Evolutionary conservation across 1,139 yeast species (phyloP).

Genomic region (Suhomyces yuchorum): DNA sequence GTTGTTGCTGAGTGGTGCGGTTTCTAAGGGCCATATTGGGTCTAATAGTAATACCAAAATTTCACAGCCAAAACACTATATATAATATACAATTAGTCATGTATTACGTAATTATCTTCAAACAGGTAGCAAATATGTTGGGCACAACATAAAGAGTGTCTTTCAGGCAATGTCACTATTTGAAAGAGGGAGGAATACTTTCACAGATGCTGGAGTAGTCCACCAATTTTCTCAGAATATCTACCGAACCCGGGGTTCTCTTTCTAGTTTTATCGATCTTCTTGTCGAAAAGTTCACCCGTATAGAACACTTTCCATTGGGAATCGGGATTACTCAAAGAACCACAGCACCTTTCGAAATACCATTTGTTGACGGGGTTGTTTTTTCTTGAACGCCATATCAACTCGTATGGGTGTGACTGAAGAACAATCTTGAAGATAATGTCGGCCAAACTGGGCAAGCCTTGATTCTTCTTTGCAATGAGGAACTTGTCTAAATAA

Average conservation of each 20-base stretch:
- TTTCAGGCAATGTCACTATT: too few relatives aligned
- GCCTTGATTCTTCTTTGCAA: conserved; percentile 79
- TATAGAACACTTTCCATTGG: conserved; percentile 70
- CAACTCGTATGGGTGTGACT: conserved; percentile 69
- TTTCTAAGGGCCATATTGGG: background rate
- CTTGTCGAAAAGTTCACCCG: conserved; percentile 53
- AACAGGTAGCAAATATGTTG: background rate
- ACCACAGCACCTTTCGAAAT: conserved; percentile 87
- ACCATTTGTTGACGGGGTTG: conserved; percentile 97
- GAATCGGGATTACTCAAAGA: conserved; percentile 55
- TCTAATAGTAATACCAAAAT: background rate
- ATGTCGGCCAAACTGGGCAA: conserved; percentile 92
- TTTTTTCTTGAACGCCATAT: conserved; percentile 85
- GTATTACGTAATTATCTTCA: background rate
- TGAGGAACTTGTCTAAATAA: conserved; percentile 92
- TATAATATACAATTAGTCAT: background rate
- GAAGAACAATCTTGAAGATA: conserved; percentile 77
- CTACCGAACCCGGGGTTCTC: conserved; percentile 24
- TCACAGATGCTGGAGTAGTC: conserved; percentile 37
- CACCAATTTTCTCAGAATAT: conserved; percentile 32
- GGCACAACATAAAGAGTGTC: too few relatives aligned
- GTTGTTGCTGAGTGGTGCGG: background rate
- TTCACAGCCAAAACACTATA: background rate
- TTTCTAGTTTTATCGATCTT: conserved; percentile 30
- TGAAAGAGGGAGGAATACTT: conserved; percentile 41